phyloP scores from a whole-genome alignment of 805 yeast species.

The Metschnikowia cerradonensis region DNA sequence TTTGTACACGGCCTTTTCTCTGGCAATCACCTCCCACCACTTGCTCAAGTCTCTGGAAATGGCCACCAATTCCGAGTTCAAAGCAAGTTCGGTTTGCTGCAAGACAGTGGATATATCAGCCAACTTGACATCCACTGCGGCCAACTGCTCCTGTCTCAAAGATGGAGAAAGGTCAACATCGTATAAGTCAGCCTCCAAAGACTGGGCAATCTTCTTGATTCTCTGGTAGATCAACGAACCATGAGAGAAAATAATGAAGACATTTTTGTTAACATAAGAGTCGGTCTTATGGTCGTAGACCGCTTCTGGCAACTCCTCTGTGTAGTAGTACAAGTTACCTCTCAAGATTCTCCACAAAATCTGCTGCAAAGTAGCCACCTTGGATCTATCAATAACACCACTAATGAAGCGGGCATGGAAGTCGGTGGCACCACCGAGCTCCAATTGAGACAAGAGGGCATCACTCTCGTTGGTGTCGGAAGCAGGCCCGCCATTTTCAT shows the following conservation, averaged over 20 bases:
- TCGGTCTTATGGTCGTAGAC: slow-evolving; percentile 60
- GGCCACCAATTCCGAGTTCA: slow-evolving; percentile 68
- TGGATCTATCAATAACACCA: slow-evolving; percentile 76
- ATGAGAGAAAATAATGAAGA: slow-evolving; percentile 88
- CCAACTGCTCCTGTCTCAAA: slow-evolving; percentile 30
- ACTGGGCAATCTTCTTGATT: slow-evolving; percentile 79
- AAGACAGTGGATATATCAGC: slow-evolving; percentile 34
- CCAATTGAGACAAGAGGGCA: slow-evolving; percentile 36
- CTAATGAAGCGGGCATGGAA: slow-evolving; percentile 51
- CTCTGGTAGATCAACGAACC: slow-evolving; percentile 71
- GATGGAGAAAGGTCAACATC: slow-evolving; percentile 44
- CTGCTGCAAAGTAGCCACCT: slow-evolving; percentile 67
- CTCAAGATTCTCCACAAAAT: slow-evolving; percentile 90
- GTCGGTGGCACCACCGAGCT: slow-evolving; percentile 27
- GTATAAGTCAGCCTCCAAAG: slow-evolving; percentile 79
- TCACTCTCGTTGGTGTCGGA: slow-evolving; percentile 29
- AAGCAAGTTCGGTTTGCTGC: slow-evolving; percentile 25
- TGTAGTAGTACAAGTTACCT: slow-evolving; percentile 81
- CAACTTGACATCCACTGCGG: slow-evolving; percentile 25
- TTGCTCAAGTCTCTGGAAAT: slow-evolving; percentile 68
- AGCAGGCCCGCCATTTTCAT: slow-evolving; percentile 23
- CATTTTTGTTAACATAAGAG: slow-evolving; percentile 62
- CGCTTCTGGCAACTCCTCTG: slow-evolving; percentile 66
- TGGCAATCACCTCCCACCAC: slow-evolving; percentile 45
- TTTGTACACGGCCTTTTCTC: slow-evolving; percentile 81